Evolutionary conservation across 2,329 filamentous ascomycete species (phyloP).

Genomic region (Penicillium occitanis): DNA sequence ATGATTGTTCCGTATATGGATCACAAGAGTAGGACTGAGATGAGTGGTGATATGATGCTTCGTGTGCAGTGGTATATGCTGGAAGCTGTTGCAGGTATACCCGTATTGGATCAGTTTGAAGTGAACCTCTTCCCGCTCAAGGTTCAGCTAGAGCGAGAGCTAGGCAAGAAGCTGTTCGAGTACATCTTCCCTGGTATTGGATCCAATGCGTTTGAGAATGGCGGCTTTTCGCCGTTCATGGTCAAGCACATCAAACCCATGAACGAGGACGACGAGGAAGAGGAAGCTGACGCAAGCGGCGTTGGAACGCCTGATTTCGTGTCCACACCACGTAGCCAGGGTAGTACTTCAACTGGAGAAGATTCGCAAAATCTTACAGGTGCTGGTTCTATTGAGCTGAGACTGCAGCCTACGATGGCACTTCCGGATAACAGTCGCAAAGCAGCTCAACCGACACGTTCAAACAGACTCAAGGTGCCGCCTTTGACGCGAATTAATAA

Average conservation of each 20-base stretch:
- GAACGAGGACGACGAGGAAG: constrained; percentile 40
- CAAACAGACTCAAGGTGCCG: constrained; percentile 34
- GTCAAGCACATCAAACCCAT: constrained; percentile 54
- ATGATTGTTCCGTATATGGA: constrained; percentile 91
- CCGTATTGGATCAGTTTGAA: constrained; percentile 95
- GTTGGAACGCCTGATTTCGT: constrained; percentile 50
- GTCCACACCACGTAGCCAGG: constrained; percentile 41
- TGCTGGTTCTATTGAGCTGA: constrained; percentile 74
- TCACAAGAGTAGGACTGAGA: constrained; percentile 56
- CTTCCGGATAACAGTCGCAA: constrained; percentile 44
- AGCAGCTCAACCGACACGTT: constrained; percentile 34
- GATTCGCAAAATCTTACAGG: constrained; percentile 60
- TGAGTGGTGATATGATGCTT: constrained; percentile 76
- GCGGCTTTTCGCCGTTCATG: constrained; percentile 53
- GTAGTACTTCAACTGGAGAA: constrained; percentile 37
- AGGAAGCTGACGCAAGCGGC: constrained; percentile 47
- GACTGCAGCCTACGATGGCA: constrained; percentile 77
- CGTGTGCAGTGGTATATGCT: constrained; percentile 97
- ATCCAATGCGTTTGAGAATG: constrained; percentile 51
- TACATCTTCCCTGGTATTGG: constrained; percentile 92
- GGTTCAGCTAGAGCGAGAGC: constrained; percentile 87
- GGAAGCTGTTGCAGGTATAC: constrained; percentile 95
- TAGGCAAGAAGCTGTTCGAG: constrained; percentile 90
- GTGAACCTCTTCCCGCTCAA: constrained; percentile 90
- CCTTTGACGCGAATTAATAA: constrained; percentile 37